Percentiles rank a stretch among this genome's conserved stretches.
Evolutionary conservation across 768 basidiomycete genomes (phyloP).

Genomic region (Mycena metata): DNA sequence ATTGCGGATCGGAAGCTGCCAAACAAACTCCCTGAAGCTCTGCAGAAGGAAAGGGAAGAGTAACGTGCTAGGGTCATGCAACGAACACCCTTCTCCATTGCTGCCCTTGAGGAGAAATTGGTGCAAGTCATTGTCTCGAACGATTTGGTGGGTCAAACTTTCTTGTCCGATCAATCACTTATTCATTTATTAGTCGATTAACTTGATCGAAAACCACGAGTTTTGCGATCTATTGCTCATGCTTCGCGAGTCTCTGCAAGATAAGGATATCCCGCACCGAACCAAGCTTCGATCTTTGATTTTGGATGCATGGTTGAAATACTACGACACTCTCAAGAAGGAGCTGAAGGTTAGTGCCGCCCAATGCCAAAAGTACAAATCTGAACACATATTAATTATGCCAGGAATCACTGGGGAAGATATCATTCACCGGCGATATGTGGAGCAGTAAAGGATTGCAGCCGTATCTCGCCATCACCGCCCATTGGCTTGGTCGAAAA

Average conservation of each 20-base stretch:
- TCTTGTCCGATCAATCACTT: conserved; percentile 12
- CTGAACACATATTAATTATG: too few species aligned
- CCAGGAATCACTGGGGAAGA: too few species aligned
- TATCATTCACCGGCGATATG: too few species aligned
- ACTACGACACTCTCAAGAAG: conserved; percentile 42
- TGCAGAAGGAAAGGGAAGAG: conserved; percentile 18
- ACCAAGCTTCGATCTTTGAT: conserved; percentile 41
- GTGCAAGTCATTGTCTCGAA: conserved; percentile 23
- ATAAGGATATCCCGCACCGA: conserved; percentile 44
- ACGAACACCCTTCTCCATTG: conserved; percentile 21
- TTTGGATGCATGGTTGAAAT: conserved; percentile 40
- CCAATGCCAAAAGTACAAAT: too few species aligned
- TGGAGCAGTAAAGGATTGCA: too few species aligned
- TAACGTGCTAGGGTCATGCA: conserved; percentile 21
- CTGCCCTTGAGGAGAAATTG: conserved; percentile 20
- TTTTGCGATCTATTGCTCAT: conserved; percentile 45
- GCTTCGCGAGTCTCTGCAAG: conserved; percentile 40
- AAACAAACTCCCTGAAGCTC: conserved; percentile 22
- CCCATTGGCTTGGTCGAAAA: too few species aligned
- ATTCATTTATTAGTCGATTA: conserved; percentile 42
- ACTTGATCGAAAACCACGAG: conserved; percentile 44
- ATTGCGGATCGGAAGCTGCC: conserved; percentile 15
- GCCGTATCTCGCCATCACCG: too few species aligned
- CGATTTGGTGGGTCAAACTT: conserved; percentile 18
- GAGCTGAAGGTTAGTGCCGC: too few species aligned